Conservation (phyloP, 257 asterid genomes). For the Mentha longifolia region DNA sequence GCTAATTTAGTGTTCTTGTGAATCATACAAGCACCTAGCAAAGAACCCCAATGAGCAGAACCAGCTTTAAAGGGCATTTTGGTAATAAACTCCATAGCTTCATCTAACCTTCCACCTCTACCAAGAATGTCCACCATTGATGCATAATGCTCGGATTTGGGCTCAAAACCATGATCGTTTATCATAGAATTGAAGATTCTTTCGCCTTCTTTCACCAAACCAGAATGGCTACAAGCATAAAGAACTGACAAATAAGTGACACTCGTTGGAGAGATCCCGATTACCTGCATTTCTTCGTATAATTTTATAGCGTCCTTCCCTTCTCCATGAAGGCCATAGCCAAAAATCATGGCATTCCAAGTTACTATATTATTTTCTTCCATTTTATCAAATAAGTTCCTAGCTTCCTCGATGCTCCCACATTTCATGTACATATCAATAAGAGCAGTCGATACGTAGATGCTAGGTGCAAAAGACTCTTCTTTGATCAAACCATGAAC, state of each 20-base stretch:
- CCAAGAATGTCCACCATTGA: slow-evolving; percentile 95
- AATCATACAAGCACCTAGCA: slow-evolving; percentile 86
- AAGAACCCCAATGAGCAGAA: slow-evolving; percentile 88
- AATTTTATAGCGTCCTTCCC: slow-evolving; percentile 69
- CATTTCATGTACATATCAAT: slow-evolving; percentile 91
- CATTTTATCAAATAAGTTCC: slow-evolving; percentile 55
- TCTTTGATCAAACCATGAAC: slow-evolving; percentile 65
- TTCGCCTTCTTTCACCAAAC: slow-evolving; percentile 85
- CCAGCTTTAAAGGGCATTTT: slow-evolving; percentile 72
- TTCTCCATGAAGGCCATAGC: slow-evolving; percentile 84
- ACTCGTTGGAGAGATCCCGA: slow-evolving; percentile 59
- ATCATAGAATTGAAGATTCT: slow-evolving; percentile 62
- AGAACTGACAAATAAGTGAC: slow-evolving; percentile 71
- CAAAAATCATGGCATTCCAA: slow-evolving; percentile 91
- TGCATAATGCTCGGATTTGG: slow-evolving; percentile 79
- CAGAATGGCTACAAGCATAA: slow-evolving; percentile 93
- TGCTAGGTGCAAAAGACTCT: slow-evolving; percentile 60
- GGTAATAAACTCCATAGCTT: slow-evolving; percentile 64
- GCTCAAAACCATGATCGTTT: slow-evolving; percentile 56
- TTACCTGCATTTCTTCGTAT: slow-evolving; percentile 57
- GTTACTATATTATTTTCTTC: slow-evolving; percentile 74
- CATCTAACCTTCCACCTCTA: slow-evolving; percentile 72
- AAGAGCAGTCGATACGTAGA: slow-evolving; percentile 74
- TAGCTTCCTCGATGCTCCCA: slow-evolving; percentile 76
- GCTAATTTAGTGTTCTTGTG: slow-evolving; percentile 76